These are phyloP conservation scores for Erucastrum elatum DNA, from an alignment of 345 rosid genomes.

Conservation along the genomic window DNA sequence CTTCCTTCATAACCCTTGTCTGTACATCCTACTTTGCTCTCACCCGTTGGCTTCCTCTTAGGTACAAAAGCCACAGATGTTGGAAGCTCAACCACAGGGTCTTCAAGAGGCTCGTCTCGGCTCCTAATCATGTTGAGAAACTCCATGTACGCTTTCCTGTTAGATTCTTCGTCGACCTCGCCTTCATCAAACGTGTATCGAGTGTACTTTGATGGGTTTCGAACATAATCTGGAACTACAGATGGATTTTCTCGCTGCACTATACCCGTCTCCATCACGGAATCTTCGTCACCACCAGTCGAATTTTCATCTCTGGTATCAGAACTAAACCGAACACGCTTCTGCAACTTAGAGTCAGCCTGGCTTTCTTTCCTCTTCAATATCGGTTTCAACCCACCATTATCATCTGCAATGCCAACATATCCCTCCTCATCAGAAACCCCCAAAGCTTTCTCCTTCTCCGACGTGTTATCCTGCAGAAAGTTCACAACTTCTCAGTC, in stretches of 20 bases:
- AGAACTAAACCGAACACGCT: conserved; percentile 85
- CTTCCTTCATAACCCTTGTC: conserved; percentile 33
- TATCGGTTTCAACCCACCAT: conserved; percentile 62
- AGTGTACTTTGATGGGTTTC: conserved; percentile 77
- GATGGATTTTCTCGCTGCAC: conserved; percentile 34
- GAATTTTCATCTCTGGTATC: conserved; percentile 36
- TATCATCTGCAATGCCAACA: conserved; percentile 42
- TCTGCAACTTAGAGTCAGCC: conserved; percentile 53
- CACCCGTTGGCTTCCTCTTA: conserved; percentile 47
- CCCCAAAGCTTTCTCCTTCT: conserved; percentile 16
- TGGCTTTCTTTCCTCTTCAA: conserved; percentile 66
- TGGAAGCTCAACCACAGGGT: conserved; percentile 50
- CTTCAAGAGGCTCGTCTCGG: conserved; percentile 36
- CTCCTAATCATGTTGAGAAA: conserved; percentile 49
- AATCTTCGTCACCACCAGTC: conserved; percentile 39
- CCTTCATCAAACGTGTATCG: conserved; percentile 58
- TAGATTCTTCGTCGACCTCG: conserved; percentile 68
- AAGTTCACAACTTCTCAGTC: no score
- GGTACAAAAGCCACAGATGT: conserved; percentile 67
- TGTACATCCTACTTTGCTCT: conserved; percentile 16
- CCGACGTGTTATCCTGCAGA: not conserved
- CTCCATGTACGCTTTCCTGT: conserved; percentile 62
- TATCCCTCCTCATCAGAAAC: conserved; percentile 29
- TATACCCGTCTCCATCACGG: conserved; percentile 30
- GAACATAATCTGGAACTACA: conserved; percentile 71